Conservation (phyloP, 495 filamentous ascomycete species). For the Lophiostoma macrostomum region DNA sequence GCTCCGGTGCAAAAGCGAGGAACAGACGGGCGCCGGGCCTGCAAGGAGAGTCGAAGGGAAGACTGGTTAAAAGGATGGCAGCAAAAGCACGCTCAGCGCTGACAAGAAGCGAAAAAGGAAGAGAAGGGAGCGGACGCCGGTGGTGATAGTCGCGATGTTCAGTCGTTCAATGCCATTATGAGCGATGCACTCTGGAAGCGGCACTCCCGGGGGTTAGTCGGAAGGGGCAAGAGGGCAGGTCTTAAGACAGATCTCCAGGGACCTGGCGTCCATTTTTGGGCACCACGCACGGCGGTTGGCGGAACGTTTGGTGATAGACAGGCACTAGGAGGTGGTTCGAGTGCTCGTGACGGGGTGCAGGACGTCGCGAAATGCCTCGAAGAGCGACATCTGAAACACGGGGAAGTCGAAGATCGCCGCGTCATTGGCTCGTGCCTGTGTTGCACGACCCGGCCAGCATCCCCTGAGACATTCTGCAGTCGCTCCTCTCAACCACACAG, state of each 20-base stretch:
- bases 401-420: background rate
- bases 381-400: slow-evolving; percentile 5
- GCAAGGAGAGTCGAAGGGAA: slow-evolving; percentile 25
- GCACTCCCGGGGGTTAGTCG: background rate
- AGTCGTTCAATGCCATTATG: slow-evolving; percentile 21
- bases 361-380: background rate
- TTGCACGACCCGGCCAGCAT: slow-evolving; percentile 1
- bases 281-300: slow-evolving; percentile 16
- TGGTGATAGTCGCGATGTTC: slow-evolving; percentile 25
- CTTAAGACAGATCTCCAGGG: slow-evolving; percentile 7
- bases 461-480: slow-evolving; percentile 1
- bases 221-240: background rate
- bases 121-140: background rate
- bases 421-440: background rate
- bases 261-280: slow-evolving; percentile 1
- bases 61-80: slow-evolving; percentile 1
- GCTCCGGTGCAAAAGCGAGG: background rate
- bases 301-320: slow-evolving; percentile 13
- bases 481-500: background rate
- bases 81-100: slow-evolving; percentile 21
- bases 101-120: background rate
- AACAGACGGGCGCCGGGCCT: slow-evolving; percentile 18
- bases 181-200: background rate
- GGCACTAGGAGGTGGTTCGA: too few relatives aligned
- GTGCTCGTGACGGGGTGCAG: background rate